phyloP scores from a whole-genome alignment of 371 early-diverging fungal genomes.

The Mucor lusitanicus region DNA sequence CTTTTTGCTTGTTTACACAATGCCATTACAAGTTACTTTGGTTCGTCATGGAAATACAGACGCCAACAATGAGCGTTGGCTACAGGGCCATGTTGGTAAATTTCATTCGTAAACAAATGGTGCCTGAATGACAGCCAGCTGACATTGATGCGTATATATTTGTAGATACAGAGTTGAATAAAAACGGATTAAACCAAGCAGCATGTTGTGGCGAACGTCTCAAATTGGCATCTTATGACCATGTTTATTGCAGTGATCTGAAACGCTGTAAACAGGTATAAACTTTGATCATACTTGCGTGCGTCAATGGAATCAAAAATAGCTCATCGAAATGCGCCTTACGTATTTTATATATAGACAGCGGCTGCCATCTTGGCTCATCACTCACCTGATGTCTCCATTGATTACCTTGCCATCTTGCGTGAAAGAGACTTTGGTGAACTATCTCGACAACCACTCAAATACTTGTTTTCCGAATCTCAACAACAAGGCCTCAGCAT shows the following conservation, averaged over 20 bases:
- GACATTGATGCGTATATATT: background rate
- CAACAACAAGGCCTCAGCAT: background rate
- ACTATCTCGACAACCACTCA: conserved; percentile 25
- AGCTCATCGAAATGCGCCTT: background rate
- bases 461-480: conserved; percentile 8
- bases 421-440: conserved; percentile 44
- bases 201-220: conserved; percentile 33
- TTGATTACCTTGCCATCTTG: conserved; percentile 16
- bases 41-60: conserved; percentile 51
- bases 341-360: conserved; percentile 19
- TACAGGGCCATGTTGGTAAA: conserved; percentile 50
- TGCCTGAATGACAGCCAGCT: background rate
- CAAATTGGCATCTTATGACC: conserved; percentile 21
- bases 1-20: background rate
- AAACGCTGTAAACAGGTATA: conserved; percentile 45
- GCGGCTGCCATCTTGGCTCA: conserved; percentile 23
- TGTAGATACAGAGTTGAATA: conserved; percentile 40
- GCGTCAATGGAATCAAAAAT: background rate
- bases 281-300: background rate
- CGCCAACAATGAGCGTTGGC: conserved; percentile 43
- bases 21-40: conserved; percentile 31
- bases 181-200: conserved; percentile 38
- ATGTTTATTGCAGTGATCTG: conserved; percentile 41
- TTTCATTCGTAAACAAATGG: background rate
- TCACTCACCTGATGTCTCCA: conserved; percentile 16